Conservation (phyloP, 352 stramenopile species). For the Pythium phragmiticola region DNA sequence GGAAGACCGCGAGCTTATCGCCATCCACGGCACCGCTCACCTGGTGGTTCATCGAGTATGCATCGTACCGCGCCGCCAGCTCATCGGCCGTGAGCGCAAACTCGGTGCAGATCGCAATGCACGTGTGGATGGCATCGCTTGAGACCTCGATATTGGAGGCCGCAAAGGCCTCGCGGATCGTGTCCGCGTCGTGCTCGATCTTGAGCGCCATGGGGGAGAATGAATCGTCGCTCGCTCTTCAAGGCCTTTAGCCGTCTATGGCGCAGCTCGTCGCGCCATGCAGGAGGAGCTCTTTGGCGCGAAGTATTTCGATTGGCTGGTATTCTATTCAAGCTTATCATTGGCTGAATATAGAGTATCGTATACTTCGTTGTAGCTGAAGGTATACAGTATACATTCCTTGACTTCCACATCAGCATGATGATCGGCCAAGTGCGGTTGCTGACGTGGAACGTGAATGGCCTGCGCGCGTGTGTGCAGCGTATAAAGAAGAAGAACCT, state of each 20-base stretch:
- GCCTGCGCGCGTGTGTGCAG: slow-evolving; percentile 72
- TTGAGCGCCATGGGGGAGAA: slow-evolving; percentile 19
- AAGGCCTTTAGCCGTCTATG: not conserved
- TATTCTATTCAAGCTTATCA: slow-evolving; percentile 37
- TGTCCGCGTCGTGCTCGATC: slow-evolving; percentile 58
- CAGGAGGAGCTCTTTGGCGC: slow-evolving; percentile 4
- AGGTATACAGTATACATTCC: not conserved
- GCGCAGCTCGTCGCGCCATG: not conserved
- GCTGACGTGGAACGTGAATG: slow-evolving; percentile 88
- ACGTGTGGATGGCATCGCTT: slow-evolving; percentile 63
- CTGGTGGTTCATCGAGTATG: slow-evolving; percentile 86
- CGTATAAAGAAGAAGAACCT: slow-evolving; percentile 47
- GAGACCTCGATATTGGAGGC: slow-evolving; percentile 74
- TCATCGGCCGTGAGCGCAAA: slow-evolving; percentile 77
- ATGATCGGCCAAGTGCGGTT: slow-evolving; percentile 36
- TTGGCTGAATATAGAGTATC: slow-evolving; percentile 17
- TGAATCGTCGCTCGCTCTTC: not conserved
- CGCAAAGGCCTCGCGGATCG: slow-evolving; percentile 70
- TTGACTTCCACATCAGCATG: slow-evolving; percentile 5
- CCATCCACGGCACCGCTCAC: slow-evolving; percentile 50
- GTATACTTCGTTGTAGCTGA: not conserved
- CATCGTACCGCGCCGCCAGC: slow-evolving; percentile 79
- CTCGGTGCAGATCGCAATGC: slow-evolving; percentile 68
- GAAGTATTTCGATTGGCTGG: slow-evolving; percentile 13
- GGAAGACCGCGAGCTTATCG: slow-evolving; percentile 67